phyloP scores from a whole-genome alignment of 805 yeast species.

The Ogataea allantospora region DNA sequence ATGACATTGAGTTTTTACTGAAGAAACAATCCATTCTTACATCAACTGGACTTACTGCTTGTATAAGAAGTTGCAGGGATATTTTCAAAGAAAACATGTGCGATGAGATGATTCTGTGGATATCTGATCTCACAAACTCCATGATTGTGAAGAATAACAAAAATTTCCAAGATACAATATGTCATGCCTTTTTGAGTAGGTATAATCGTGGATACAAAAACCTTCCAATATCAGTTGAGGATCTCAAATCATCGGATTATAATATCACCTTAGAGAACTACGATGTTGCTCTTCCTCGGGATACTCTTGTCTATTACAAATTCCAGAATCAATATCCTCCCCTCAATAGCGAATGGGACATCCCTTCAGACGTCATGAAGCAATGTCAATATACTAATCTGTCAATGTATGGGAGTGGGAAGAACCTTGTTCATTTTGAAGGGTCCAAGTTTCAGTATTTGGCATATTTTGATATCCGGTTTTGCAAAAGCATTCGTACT shows the following conservation, averaged over 20 bases:
- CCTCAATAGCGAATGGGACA: conserved; percentile 42
- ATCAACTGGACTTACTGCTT: conserved; percentile 62
- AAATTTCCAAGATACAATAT: conserved; percentile 47
- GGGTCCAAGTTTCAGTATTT: conserved; percentile 61
- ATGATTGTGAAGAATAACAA: conserved; percentile 50
- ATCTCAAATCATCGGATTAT: conserved; percentile 27
- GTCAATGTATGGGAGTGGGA: conserved; percentile 5
- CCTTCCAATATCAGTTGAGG: conserved; percentile 18
- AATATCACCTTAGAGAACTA: conserved; percentile 33
- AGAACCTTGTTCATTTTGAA: conserved; percentile 15
- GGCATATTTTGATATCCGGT: conserved; percentile 63
- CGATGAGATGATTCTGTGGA: conserved; percentile 67
- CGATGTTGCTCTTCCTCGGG: conserved; percentile 29
- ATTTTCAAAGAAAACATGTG: conserved; percentile 79
- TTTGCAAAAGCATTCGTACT: conserved; percentile 63
- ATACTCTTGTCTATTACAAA: conserved; percentile 16
- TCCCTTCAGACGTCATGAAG: conserved; percentile 41
- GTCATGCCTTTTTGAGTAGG: conserved; percentile 55
- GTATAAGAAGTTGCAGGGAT: conserved; percentile 67
- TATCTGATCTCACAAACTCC: conserved; percentile 55
- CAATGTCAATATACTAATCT: conserved; percentile 46
- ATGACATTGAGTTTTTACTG: conserved; percentile 47
- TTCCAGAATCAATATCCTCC: conserved; percentile 29
- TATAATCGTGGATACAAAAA: conserved; percentile 55
- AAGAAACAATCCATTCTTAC: conserved; percentile 56